Percentiles rank a stretch among this genome's conserved stretches.
These are phyloP conservation scores for Sonneratia caseolaris DNA, from an alignment of 345 rosid genomes.

Conservation along the genomic window DNA sequence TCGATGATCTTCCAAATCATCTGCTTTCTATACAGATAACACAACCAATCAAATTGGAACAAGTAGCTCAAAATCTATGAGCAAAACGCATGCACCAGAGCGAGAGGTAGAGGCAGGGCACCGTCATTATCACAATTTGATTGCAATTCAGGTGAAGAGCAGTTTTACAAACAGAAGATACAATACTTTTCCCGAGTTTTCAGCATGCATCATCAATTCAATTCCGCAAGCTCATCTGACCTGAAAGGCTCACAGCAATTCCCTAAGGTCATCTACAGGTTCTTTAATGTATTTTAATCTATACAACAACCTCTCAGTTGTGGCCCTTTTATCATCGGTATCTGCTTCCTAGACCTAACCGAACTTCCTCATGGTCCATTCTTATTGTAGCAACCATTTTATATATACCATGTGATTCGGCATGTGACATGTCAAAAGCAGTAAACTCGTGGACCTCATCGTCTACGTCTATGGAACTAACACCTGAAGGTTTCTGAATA, in stretches of 20 bases:
- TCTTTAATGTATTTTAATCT: background rate
- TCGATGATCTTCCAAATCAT: background rate
- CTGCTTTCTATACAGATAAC: background rate
- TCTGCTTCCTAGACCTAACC: background rate
- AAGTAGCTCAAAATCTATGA: background rate
- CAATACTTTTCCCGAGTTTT: background rate
- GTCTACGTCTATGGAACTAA: conserved; percentile 58
- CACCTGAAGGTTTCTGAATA: conserved; percentile 55
- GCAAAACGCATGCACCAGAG: background rate
- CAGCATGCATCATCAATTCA: background rate
- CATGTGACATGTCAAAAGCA: conserved; percentile 51
- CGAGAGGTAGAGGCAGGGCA: background rate
- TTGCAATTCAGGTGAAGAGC: background rate
- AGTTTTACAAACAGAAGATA: background rate
- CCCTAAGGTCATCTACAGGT: background rate
- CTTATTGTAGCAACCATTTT: conserved; percentile 38
- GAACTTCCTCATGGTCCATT: conserved; percentile 25
- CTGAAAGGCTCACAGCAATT: background rate
- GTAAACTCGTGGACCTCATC: conserved; percentile 55
- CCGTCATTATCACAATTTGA: background rate
- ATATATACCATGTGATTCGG: conserved; percentile 48
- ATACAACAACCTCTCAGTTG: background rate
- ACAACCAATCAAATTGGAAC: background rate
- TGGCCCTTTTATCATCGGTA: conserved; percentile 8
- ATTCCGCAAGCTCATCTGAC: background rate